phyloP scores from a whole-genome alignment of 2,329 filamentous ascomycete genomes.

The Phialophora tarda region DNA sequence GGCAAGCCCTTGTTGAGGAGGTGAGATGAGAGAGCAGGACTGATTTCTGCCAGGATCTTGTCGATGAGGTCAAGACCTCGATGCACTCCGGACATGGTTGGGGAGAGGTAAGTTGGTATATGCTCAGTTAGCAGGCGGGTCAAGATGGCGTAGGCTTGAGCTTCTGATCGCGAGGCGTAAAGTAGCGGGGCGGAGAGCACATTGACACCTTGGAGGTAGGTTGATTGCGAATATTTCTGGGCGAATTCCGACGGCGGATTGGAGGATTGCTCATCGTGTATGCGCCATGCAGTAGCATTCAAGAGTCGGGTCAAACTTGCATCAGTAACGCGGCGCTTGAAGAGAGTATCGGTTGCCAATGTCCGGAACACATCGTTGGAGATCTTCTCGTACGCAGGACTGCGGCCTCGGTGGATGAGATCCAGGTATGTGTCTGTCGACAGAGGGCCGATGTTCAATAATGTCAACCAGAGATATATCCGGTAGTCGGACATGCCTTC shows the following conservation, averaged over 20 bases:
- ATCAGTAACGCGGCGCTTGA: constrained; percentile 92
- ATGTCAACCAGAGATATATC: constrained; percentile 94
- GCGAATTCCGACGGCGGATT: constrained; percentile 51
- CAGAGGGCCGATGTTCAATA: constrained; percentile 84
- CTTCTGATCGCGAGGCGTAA: constrained; percentile 91
- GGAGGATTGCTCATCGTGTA: constrained; percentile 77
- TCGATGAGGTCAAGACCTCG: constrained; percentile 89
- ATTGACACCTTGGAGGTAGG: constrained; percentile 98
- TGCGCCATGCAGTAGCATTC: constrained; percentile 92
- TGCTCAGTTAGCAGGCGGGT: constrained; percentile 85
- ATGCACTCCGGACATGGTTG: constrained; percentile 97
- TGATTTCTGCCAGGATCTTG: constrained; percentile 87
- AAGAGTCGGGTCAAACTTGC: constrained; percentile 91
- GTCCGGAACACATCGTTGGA: constrained; percentile 98
- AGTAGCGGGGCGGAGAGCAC: constrained; percentile 94
- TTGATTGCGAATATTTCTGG: constrained; percentile 38
- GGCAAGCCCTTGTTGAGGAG: constrained; percentile 85
- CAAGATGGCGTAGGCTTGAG: constrained; percentile 91
- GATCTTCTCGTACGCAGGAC: constrained; percentile 94
- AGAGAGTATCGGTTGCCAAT: constrained; percentile 93
- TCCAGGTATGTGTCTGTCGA: constrained; percentile 86
- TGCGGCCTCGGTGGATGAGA: constrained; percentile 90
- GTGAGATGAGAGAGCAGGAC: constrained; percentile 83
- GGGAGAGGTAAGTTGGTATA: constrained; percentile 90
- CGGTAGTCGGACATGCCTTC: constrained; percentile 79